phyloP scores from a whole-genome alignment of 257 asterid genomes.

The Catharanthus roseus region DNA sequence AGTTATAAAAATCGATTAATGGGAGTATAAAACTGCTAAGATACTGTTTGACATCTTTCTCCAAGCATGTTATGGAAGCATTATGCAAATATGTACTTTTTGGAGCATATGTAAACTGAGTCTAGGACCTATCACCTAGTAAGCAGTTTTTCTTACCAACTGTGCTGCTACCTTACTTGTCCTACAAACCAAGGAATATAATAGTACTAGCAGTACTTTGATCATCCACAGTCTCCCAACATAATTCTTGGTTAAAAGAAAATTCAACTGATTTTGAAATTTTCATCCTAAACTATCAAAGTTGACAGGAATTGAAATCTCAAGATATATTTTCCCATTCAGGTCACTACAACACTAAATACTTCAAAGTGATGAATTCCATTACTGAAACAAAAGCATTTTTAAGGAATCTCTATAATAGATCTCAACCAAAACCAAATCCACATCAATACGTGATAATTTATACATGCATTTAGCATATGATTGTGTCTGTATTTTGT shows the following conservation, averaged over 20 bases:
- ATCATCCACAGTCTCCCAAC: neutral
- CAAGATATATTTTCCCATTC: neutral
- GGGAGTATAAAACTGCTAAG: neutral
- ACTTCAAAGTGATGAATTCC: neutral
- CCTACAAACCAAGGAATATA: neutral
- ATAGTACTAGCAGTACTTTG: neutral
- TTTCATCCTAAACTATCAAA: neutral
- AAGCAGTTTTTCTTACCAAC: neutral
- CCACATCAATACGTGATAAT: neutral
- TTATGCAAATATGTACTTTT: neutral
- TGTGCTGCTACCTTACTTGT: neutral
- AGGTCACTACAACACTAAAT: neutral
- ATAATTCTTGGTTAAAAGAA: neutral
- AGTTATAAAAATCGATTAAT: neutral
- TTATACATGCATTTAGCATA: neutral
- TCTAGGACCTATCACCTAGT: neutral
- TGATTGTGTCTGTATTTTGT: no score
- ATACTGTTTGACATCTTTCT: neutral
- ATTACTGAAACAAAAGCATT: neutral
- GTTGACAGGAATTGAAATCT: neutral
- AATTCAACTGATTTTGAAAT: neutral
- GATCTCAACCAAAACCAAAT: conserved; percentile 8
- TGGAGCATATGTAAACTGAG: neutral
- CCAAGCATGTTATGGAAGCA: neutral
- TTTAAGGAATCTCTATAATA: neutral